phyloP scores from a whole-genome alignment of 2,329 filamentous ascomycete genomes.

The Colletotrichum spaethianum region DNA sequence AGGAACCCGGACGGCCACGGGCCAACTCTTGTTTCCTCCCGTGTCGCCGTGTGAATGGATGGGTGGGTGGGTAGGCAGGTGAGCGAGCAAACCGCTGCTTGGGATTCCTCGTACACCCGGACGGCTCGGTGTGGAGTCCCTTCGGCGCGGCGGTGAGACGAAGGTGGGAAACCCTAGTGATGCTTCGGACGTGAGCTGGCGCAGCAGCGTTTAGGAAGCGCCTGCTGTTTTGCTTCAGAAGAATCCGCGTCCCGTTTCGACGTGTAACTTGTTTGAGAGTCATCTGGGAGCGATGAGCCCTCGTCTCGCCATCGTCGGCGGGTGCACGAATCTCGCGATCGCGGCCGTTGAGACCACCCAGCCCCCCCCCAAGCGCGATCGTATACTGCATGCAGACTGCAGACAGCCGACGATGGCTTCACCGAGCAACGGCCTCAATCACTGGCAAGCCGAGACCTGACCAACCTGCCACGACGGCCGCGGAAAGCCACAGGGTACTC shows the following conservation, averaged over 20 bases:
- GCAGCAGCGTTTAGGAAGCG: background rate
- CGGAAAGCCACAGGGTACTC: background rate
- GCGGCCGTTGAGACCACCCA: background rate
- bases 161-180: background rate
- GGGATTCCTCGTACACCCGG: background rate
- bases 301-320: background rate
- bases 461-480: background rate
- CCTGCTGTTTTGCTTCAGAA: conserved; percentile 5
- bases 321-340: background rate
- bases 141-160: conserved; percentile 15
- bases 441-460: background rate
- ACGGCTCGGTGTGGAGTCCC: conserved; percentile 2
- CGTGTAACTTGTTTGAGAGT: background rate
- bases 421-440: background rate
- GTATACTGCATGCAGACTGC: background rate
- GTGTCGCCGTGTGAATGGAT: background rate
- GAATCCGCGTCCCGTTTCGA: background rate
- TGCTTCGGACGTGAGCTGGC: background rate
- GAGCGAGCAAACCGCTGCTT: conserved; percentile 1
- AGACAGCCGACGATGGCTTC: background rate
- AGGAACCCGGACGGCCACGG: conserved; percentile 24
- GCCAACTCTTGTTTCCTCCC: conserved; percentile 32
- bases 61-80: background rate
- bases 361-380: background rate
- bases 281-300: background rate